Base-by-base conservation (phyloP, 345 rosid genomes). In the Aquilaria yunnanensis region DNA sequence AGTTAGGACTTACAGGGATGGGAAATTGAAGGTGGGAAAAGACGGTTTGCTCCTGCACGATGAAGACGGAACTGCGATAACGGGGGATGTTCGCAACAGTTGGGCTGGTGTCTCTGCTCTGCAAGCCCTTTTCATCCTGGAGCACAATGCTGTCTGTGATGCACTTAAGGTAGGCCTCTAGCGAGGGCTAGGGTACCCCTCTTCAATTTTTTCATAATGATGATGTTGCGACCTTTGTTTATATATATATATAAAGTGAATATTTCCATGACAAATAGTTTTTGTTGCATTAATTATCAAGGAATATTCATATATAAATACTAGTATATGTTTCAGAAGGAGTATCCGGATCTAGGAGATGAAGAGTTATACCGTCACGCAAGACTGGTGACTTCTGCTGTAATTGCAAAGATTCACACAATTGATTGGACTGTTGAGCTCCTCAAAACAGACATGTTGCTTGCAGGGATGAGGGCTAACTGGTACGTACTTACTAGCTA, bases 361-460 rank as follows among this genome's bases (percentile, higher is more conserved):
- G 88, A 81, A 62, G 78, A 83, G 2, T 48, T 85, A 33, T 85
- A 80, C 47, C 73, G 77, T 13, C 46, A 74, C 10, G 86, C 83
- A 14, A 78, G 88, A 60, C 69, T 85, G 29, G 88, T 85, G 33
- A 81, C 91, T 9, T 67, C 86, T 10, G 86, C 88, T 7, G 88
- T 85, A 14, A 77, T 83, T 55, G 88, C 91, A 10, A 85, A 85
- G 72, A 67, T 85, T 56, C 91, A 83, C 67, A 85, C 91, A 3
- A 83, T 83, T 50, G 88, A 85, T 56, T 85, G 91, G 91, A 85
- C 88, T 12, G 80, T 81, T 3, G 77, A 85, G 65, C 91, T 85
- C 60, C 77, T 85, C 30, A 85, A 85, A 67, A 85, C 81, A 12
- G 81, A 81, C 65, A 77, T 75, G 14, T 56, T 85, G 52, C 74